Evolutionary conservation across 164 flowering plant genomes (phyloP).

Genomic region (Berberis thunbergii): DNA sequence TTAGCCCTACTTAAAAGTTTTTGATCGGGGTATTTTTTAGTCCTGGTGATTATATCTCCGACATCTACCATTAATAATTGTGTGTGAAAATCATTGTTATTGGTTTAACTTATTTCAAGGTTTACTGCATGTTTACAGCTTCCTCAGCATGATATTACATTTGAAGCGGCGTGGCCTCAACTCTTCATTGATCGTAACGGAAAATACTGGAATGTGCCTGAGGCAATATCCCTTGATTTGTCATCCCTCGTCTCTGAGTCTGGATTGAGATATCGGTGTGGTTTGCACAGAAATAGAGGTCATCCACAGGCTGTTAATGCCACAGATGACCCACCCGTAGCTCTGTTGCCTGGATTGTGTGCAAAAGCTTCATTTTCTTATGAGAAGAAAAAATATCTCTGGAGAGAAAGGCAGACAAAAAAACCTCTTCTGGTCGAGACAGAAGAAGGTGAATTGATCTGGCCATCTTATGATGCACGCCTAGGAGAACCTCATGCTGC

Average conservation of each 20-base stretch:
- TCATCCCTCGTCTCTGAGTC: slow-evolving; percentile 51
- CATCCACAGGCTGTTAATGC: slow-evolving; percentile 36
- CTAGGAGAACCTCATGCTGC: slow-evolving; percentile 72
- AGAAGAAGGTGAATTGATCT: slow-evolving; percentile 20
- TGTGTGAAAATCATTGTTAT: too few species aligned
- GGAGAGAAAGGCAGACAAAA: slow-evolving; percentile 55
- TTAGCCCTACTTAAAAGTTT: too few species aligned
- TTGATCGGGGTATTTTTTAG: too few species aligned
- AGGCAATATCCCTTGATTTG: slow-evolving; percentile 60
- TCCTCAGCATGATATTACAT: slow-evolving; percentile 60
- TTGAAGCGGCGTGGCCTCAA: slow-evolving; percentile 93
- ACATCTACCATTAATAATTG: too few species aligned
- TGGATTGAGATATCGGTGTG: slow-evolving; percentile 65
- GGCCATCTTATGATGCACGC: slow-evolving; percentile 55
- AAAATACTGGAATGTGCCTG: slow-evolving; percentile 81
- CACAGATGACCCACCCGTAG: slow-evolving; percentile 34
- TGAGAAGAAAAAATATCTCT: slow-evolving; percentile 61
- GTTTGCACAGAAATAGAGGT: slow-evolving; percentile 66
- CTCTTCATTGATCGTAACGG: slow-evolving; percentile 69
- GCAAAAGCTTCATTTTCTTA: slow-evolving; percentile 78
- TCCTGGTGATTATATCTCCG: too few species aligned
- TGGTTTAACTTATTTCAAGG: not conserved
- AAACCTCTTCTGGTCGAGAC: slow-evolving; percentile 32
- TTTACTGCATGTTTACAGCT: slow-evolving; percentile 41
- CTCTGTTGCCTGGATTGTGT: slow-evolving; percentile 70